Conservation (phyloP, 108 stramenopile genomes). For the Pseudonitzschia multiseries region DNA sequence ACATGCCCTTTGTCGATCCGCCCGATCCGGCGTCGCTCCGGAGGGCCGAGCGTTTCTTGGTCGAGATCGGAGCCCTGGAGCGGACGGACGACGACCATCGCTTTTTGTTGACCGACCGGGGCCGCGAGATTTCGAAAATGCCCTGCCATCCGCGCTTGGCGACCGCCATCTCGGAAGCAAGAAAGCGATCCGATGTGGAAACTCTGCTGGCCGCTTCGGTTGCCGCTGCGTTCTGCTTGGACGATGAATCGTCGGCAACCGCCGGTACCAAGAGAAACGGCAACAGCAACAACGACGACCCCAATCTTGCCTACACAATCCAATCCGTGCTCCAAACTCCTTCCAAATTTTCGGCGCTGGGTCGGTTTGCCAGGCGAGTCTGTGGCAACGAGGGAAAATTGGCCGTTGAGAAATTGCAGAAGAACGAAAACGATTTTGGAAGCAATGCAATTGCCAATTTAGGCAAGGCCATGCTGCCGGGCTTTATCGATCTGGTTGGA, state of each 20-base stretch:
- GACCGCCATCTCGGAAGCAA: constrained; percentile 42
- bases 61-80: constrained; percentile 54
- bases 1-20: constrained; percentile 76
- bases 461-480: constrained; percentile 51
- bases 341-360: constrained; percentile 19
- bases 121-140: constrained; percentile 52
- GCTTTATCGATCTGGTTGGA: constrained; percentile 64
- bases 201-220: constrained; percentile 46
- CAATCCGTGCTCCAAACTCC: constrained; percentile 25
- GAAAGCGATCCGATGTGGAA: background rate
- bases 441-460: constrained; percentile 22
- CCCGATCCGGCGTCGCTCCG: constrained; percentile 53
- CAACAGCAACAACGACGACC: constrained; percentile 4
- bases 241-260: constrained; percentile 30
- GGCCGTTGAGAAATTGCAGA: constrained; percentile 33
- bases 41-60: constrained; percentile 57
- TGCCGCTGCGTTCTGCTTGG: constrained; percentile 42
- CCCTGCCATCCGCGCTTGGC: constrained; percentile 84
- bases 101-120: constrained; percentile 53
- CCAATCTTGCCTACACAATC: constrained; percentile 36
- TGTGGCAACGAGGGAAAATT: constrained; percentile 24
- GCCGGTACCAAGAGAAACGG: constrained; percentile 2
- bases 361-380: constrained; percentile 46
- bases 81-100: constrained; percentile 40
- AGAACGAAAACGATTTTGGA: constrained; percentile 8